Base-by-base conservation (phyloP, 176 grass and related monocot genomes). In the Paspalum vaginatum region DNA sequence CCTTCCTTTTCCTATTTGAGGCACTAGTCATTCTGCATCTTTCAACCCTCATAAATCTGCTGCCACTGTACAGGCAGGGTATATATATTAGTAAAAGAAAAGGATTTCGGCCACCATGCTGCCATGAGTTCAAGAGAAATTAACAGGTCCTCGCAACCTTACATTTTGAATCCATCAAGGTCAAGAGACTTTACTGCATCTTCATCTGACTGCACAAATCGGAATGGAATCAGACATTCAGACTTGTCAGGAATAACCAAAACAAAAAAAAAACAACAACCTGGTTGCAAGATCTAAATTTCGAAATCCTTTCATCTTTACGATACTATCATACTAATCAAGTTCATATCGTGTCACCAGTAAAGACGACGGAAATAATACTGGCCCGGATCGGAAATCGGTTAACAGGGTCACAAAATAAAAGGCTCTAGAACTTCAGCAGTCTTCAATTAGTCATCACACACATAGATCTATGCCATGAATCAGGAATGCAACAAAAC, bases 111-210 rank as follows among this genome's bases (percentile, higher is more conserved):
- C 10, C 40, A 42, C 8, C 5, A 5, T 55, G 25, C 47, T 52
- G 43, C 18, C 48, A 65, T 14, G 27, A 51, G 32, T 68, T 38
- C 20, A 72, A 27, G 13, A 79, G 45, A 52, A 69, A 45, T 72
- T 15, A 16, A 68, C n/a, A 27, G 9, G 12, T 56, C 65, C 17
- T 11, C 1, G 44, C 0, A 64, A 70, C 2, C 83, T 88, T 79
- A 91, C 96, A 95, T 89, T 89, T 91, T 91, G 24, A 73, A 85
- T 72, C 96, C 90, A 52, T 99, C 90, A 32, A 95, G 88, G 17
- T 91, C 77, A 18, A 93, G 84, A 70, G 88, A 87, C 70, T 74
- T 95, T 70, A 74, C 54, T 8, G 74, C 88, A 71, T 70, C 91
- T 83, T 89, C 79, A 1, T 88, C 62, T 0, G 75, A 86, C 96